phyloP scores from a whole-genome alignment of 176 grass and related monocot species.

The Saccharum spontaneum region DNA sequence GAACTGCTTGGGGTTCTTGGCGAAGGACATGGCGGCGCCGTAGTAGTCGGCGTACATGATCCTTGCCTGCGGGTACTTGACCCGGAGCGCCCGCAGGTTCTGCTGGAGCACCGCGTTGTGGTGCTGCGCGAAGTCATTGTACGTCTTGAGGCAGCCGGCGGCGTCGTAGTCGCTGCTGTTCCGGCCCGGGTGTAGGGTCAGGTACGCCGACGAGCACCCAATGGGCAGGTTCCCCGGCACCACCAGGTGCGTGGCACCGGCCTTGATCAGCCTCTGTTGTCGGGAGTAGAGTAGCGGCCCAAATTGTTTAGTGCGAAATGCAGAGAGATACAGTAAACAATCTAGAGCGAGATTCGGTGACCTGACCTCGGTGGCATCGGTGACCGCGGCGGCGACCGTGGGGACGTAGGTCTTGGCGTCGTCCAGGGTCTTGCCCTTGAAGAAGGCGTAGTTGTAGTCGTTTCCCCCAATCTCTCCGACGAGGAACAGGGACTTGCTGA shows the following conservation, averaged over 20 bases:
- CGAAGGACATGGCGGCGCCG: constrained; percentile 76
- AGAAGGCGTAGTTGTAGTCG: constrained; percentile 88
- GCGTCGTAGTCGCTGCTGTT: constrained; percentile 61
- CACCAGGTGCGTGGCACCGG: constrained; percentile 73
- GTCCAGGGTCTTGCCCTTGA: constrained; percentile 66
- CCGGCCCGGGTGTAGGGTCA: constrained; percentile 56
- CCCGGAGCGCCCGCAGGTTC: constrained; percentile 51
- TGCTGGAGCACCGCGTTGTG: constrained; percentile 71
- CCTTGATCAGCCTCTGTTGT: constrained; percentile 61
- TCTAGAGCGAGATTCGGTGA: not conserved
- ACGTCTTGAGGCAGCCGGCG: constrained; percentile 64
- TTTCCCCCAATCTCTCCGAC: constrained; percentile 89
- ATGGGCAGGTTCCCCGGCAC: constrained; percentile 86
- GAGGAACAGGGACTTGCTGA: constrained; percentile 68
- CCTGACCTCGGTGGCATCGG: constrained; percentile 58
- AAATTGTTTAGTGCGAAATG: not conserved
- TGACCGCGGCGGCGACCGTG: constrained; percentile 51
- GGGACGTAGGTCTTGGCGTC: constrained; percentile 73
- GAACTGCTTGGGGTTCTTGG: constrained; percentile 68
- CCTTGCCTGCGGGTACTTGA: constrained; percentile 55
- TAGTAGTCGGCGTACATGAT: constrained; percentile 92
- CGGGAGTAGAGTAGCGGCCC: not conserved
- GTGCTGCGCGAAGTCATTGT: constrained; percentile 74
- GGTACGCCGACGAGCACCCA: constrained; percentile 84
- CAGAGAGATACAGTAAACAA: not conserved